phyloP scores from a whole-genome alignment of 2,329 filamentous ascomycete species.

The Sporothrix curviconia region DNA sequence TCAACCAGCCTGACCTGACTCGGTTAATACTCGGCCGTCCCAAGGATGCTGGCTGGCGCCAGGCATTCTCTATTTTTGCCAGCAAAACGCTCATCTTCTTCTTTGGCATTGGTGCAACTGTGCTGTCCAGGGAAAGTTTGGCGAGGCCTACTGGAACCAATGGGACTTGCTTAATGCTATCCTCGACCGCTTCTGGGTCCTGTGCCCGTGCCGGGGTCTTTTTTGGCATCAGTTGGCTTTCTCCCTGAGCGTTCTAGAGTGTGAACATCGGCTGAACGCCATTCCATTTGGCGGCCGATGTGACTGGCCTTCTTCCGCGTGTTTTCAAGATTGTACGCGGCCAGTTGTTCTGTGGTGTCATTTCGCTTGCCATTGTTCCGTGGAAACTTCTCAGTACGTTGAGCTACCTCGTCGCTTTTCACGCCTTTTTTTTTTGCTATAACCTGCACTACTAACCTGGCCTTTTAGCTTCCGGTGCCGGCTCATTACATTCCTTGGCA shows the following conservation, averaged over 20 bases:
- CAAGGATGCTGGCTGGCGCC: conserved; percentile 19
- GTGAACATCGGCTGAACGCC: conserved; percentile 27
- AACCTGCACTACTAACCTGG: too few relatives aligned
- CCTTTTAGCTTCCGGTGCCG: conserved; percentile 3
- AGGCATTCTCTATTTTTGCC: conserved; percentile 31
- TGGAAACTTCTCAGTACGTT: conserved; percentile 23
- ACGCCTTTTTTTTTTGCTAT: too few relatives aligned
- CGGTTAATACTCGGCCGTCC: conserved; percentile 30
- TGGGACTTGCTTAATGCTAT: conserved; percentile 19
- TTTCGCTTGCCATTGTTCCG: conserved; percentile 19
- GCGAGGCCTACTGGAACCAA: conserved; percentile 23
- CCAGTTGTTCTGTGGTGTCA: conserved; percentile 22
- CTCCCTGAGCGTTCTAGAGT: conserved; percentile 17
- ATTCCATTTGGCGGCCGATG: conserved; percentile 32
- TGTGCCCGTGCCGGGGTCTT: conserved; percentile 17
- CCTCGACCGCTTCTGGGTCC: conserved; percentile 19
- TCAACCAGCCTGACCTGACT: conserved; percentile 32
- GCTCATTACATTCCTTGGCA: conserved; percentile 20
- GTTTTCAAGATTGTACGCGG: conserved; percentile 32
- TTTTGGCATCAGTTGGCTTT: conserved; percentile 18
- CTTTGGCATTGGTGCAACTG: conserved; percentile 38
- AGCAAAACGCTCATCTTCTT: conserved; percentile 18
- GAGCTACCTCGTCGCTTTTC: too few relatives aligned
- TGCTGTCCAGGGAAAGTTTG: conserved; percentile 36
- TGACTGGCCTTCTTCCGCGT: conserved; percentile 28